phyloP scores from a whole-genome alignment of 1,284 basidiomycete genomes.

The Erythrobasidium hasegawianum region DNA sequence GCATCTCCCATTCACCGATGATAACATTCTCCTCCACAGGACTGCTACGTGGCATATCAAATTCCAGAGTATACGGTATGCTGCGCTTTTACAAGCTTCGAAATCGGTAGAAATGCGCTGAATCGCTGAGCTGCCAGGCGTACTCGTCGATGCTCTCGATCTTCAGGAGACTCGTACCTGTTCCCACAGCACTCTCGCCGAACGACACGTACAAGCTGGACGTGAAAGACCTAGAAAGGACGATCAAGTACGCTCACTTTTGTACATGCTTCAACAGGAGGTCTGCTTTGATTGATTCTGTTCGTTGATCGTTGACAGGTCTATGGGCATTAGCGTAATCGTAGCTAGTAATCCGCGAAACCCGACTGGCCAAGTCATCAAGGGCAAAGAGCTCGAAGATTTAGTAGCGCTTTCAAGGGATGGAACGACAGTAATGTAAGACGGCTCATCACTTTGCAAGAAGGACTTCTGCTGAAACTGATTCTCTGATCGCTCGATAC shows the following conservation, averaged over 20 bases:
- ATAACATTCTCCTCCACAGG: too few relatives aligned
- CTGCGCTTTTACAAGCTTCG: background rate
- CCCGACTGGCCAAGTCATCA: constrained; percentile 76
- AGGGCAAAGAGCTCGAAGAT: constrained; percentile 71
- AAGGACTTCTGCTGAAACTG: too few relatives aligned
- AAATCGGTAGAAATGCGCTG: constrained; percentile 3
- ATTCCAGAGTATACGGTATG: constrained; percentile 35
- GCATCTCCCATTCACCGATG: background rate
- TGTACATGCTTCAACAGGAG: too few relatives aligned
- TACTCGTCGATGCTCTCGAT: constrained; percentile 69
- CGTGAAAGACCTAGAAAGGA: constrained; percentile 56
- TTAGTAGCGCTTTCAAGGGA: constrained; percentile 67
- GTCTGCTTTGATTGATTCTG: constrained; percentile 7
- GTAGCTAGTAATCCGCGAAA: constrained; percentile 87
- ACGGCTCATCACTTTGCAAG: background rate
- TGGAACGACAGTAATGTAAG: constrained; percentile 65
- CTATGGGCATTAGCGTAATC: constrained; percentile 77
- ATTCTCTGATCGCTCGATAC: too few relatives aligned
- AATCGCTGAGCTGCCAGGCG: constrained; percentile 56
- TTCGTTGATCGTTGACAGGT: constrained; percentile 46
- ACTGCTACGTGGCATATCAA: constrained; percentile 53
- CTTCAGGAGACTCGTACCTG: constrained; percentile 82
- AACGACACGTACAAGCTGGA: constrained; percentile 66
- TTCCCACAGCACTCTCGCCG: constrained; percentile 61
- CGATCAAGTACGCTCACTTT: constrained; percentile 39